phyloP scores from a whole-genome alignment of 441 rosid species.

The Arabidopsis lyrata region DNA sequence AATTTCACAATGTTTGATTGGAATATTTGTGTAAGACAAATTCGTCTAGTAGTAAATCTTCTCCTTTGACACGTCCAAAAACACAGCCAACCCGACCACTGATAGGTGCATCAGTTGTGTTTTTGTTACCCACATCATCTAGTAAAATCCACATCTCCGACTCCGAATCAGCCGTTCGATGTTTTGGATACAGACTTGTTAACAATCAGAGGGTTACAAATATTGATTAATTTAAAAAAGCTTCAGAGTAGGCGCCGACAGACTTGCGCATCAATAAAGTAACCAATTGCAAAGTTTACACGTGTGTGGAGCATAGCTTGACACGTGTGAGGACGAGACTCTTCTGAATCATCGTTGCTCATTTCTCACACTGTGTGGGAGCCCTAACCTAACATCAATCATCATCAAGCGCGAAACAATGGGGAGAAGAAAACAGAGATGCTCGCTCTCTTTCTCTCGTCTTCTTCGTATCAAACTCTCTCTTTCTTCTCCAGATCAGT shows the following conservation, averaged over 20 bases:
- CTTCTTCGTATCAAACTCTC: constrained; percentile 41
- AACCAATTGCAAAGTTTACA: background rate
- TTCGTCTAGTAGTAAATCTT: constrained; percentile 2
- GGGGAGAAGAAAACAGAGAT: constrained; percentile 41
- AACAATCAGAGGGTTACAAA: background rate
- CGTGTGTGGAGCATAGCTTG: background rate
- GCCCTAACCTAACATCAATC: background rate
- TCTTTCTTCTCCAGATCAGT: constrained; percentile 50
- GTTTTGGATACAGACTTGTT: too few relatives aligned
- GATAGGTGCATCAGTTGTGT: too few relatives aligned
- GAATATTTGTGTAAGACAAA: constrained; percentile 14
- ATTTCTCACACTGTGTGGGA: constrained; percentile 1
- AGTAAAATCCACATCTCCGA: too few relatives aligned
- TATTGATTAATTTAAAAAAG: background rate
- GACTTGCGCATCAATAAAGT: background rate
- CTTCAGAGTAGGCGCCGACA: background rate
- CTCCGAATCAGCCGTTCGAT: too few relatives aligned
- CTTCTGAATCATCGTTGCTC: constrained; percentile 22
- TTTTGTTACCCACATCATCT: too few relatives aligned
- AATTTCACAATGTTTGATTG: constrained; percentile 17
- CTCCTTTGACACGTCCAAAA: background rate
- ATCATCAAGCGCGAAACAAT: constrained; percentile 23
- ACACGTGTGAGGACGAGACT: constrained; percentile 38
- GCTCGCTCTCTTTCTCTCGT: constrained; percentile 51
- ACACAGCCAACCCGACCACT: too few relatives aligned